A percentile compares a stretch with the other conserved stretches of the same genome.
These are phyloP conservation scores for Calonectria crousiana DNA, from an alignment of 2,329 filamentous ascomycete species.

Conservation along the genomic window DNA sequence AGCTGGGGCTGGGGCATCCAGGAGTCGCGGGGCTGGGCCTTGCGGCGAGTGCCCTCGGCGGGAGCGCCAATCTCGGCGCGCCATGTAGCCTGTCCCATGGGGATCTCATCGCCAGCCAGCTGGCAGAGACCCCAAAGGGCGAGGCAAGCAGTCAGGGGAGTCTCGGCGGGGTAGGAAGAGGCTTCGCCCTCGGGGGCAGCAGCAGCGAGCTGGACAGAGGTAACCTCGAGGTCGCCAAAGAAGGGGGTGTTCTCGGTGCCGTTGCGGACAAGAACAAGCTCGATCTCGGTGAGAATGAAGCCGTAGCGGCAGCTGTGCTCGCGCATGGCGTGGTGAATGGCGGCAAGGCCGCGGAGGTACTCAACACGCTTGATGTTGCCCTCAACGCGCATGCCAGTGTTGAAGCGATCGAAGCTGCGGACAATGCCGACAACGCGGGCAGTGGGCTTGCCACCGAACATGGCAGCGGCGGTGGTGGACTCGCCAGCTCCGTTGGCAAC, in stretches of 20 bases:
- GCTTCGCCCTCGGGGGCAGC: slow-evolving; percentile 46
- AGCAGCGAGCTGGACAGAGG: slow-evolving; percentile 68
- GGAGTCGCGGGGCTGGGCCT: slow-evolving; percentile 75
- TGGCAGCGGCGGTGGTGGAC: slow-evolving; percentile 65
- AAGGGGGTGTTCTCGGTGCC: slow-evolving; percentile 79
- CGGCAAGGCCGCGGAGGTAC: slow-evolving; percentile 87
- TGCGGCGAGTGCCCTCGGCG: slow-evolving; percentile 77
- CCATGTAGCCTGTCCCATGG: slow-evolving; percentile 71
- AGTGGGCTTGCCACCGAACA: slow-evolving; percentile 61
- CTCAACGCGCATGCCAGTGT: slow-evolving; percentile 91
- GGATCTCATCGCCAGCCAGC: slow-evolving; percentile 71
- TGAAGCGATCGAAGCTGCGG: slow-evolving; percentile 93
- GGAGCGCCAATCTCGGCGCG: slow-evolving; percentile 80
- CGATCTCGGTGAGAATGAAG: slow-evolving; percentile 96
- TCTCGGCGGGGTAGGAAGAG: slow-evolving; percentile 49
- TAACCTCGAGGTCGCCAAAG: slow-evolving; percentile 90
- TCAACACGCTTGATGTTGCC: slow-evolving; percentile 87
- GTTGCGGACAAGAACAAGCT: slow-evolving; percentile 89
- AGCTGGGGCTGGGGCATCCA: slow-evolving; percentile 83
- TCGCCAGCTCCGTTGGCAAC: slow-evolving; percentile 72
- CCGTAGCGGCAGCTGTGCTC: slow-evolving; percentile 94
- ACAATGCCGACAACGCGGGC: slow-evolving; percentile 84
- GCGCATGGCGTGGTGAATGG: slow-evolving; percentile 92
- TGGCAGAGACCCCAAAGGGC: slow-evolving; percentile 85
- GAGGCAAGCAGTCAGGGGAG: slow-evolving; percentile 76